A percentile compares a stretch with the other conserved stretches of the same genome.
Evolutionary conservation across 768 basidiomycete species (phyloP).

Genomic region (Mycena galopus): DNA sequence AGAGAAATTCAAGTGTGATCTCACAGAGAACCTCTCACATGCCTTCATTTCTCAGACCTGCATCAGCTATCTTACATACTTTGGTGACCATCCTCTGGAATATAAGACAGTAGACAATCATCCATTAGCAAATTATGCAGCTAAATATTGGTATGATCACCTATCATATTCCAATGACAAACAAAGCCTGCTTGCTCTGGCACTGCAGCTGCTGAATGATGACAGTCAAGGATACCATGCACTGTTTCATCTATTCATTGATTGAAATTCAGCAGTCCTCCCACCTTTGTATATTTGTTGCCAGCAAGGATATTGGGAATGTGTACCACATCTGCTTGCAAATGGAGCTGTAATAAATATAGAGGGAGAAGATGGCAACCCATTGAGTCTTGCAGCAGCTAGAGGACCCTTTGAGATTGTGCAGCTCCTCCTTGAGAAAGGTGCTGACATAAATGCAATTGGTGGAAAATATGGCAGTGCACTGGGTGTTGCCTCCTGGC

Average conservation of each 20-base stretch:
- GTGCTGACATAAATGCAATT: too few relatives aligned
- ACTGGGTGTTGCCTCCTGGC: too few relatives aligned
- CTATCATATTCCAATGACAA: neutral
- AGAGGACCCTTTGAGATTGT: too few relatives aligned
- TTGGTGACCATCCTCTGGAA: neutral
- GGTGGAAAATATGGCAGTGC: too few relatives aligned
- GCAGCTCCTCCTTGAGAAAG: too few relatives aligned
- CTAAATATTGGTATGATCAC: neutral
- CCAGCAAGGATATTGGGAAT: neutral
- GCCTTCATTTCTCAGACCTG: neutral
- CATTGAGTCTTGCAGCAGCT: too few relatives aligned
- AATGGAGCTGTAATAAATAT: neutral
- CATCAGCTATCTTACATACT: constrained; percentile 11
- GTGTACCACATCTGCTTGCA: neutral
- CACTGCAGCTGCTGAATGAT: constrained; percentile 1
- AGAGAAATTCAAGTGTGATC: neutral
- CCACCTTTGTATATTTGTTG: neutral
- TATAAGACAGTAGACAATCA: neutral
- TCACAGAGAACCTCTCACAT: neutral
- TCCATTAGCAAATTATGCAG: constrained; percentile 14
- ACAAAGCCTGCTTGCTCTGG: neutral
- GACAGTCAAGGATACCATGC: neutral
- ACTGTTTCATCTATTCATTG: neutral
- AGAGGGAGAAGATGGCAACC: too few relatives aligned
- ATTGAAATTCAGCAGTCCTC: neutral